Evolutionary conservation across 352 stramenopile genomes (phyloP).

Genomic region (Phytophthora hibernalis): DNA sequence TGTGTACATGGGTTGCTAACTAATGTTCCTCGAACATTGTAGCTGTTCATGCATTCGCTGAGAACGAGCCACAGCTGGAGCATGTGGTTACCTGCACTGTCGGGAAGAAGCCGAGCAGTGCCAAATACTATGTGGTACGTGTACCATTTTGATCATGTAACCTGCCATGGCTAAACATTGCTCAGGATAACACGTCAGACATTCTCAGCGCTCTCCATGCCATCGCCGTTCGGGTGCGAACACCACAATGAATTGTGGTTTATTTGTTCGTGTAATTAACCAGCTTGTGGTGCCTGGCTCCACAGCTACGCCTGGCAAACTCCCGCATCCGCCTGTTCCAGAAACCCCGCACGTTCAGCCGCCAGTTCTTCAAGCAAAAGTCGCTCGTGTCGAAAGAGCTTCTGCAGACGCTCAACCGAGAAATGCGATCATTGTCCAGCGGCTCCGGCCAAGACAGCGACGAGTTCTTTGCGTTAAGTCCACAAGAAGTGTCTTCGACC

Average conservation of each 20-base stretch:
- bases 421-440: constrained; percentile 22
- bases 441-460: constrained; percentile 21
- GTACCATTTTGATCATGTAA: not conserved
- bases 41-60: constrained; percentile 60
- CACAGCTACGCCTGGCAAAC: constrained; percentile 28
- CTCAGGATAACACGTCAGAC: constrained; percentile 61
- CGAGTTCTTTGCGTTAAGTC: constrained; percentile 8
- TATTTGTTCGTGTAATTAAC: not conserved
- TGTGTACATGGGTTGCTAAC: not conserved
- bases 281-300: not conserved
- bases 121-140: constrained; percentile 93
- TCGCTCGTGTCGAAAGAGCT: constrained; percentile 34
- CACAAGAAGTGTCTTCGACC: not conserved
- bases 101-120: constrained; percentile 97
- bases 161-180: not conserved
- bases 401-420: constrained; percentile 27
- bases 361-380: constrained; percentile 31
- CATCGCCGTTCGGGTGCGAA: constrained; percentile 55
- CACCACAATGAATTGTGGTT: not conserved
- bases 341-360: constrained; percentile 28
- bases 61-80: constrained; percentile 41
- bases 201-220: constrained; percentile 61
- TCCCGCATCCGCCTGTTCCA: constrained; percentile 34
- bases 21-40: constrained; percentile 8
- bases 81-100: constrained; percentile 95